Evolutionary conservation across 2,329 filamentous ascomycete genomes (phyloP).

Genomic region (Penicillium sp.): DNA sequence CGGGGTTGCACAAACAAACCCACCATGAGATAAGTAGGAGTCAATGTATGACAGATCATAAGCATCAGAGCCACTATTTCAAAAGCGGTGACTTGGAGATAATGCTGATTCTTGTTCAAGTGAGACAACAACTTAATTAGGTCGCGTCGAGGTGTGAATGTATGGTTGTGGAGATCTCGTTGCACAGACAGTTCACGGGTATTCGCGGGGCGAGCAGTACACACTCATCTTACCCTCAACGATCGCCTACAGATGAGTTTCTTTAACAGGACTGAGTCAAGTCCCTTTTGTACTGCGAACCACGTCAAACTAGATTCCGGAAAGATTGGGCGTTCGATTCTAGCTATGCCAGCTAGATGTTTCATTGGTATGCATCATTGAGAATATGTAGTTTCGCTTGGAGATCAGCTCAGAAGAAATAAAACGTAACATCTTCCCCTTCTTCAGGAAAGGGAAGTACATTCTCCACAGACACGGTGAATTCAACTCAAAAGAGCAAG

Average conservation of each 20-base stretch:
- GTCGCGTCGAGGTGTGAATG: too few relatives aligned
- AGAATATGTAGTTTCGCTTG: neutral
- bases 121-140: too few relatives aligned
- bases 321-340: too few relatives aligned
- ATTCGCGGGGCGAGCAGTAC: neutral
- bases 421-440: neutral
- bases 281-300: too few relatives aligned
- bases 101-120: too few relatives aligned
- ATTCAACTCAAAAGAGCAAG: neutral
- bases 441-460: neutral
- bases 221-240: neutral
- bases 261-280: too few relatives aligned
- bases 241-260: neutral
- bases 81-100: too few relatives aligned
- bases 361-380: neutral
- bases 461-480: neutral
- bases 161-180: too few relatives aligned
- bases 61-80: too few relatives aligned
- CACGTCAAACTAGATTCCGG: too few relatives aligned
- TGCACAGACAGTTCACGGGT: neutral
- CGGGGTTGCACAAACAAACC: constrained; percentile 11
- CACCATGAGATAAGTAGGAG: constrained; percentile 1
- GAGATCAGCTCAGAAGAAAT: neutral
- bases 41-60: neutral
- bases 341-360: too few relatives aligned